Conservation (phyloP, 2,329 filamentous ascomycete genomes). For the Orbilia oligospora region DNA sequence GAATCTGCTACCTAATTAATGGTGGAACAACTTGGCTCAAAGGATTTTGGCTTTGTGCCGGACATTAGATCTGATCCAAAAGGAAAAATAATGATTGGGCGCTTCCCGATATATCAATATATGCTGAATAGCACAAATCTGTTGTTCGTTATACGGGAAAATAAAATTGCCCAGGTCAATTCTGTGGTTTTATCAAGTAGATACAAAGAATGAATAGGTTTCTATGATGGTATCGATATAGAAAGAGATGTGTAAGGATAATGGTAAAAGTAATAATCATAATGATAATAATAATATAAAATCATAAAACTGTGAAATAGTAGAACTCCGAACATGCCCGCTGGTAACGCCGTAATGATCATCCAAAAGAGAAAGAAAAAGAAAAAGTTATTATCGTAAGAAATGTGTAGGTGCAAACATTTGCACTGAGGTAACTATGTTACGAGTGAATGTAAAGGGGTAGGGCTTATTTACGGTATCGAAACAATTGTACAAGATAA, state of each 20-base stretch:
- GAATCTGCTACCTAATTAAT: conserved; percentile 2
- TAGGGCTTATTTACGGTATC: conserved; percentile 31
- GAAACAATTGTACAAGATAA: conserved; percentile 23
- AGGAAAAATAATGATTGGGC: not conserved
- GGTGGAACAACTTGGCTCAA: not conserved
- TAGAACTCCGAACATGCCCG: conserved; percentile 22
- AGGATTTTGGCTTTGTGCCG: conserved; percentile 7
- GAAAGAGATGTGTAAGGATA: not conserved
- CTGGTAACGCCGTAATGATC: conserved; percentile 41
- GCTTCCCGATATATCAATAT: not conserved
- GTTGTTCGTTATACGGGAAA: too few relatives aligned
- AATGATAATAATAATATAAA: not conserved
- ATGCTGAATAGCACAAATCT: too few relatives aligned
- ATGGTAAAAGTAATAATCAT: not conserved
- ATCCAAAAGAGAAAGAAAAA: conserved; percentile 13
- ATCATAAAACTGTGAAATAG: conserved; percentile 15
- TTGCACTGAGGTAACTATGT: conserved; percentile 36
- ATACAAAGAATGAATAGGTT: conserved; percentile 41
- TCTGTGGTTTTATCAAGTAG: conserved; percentile 34
- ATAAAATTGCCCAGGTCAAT: not conserved
- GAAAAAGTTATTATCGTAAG: conserved; percentile 14
- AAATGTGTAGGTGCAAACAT: conserved; percentile 13
- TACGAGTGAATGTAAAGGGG: conserved; percentile 46
- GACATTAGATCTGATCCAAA: not conserved
- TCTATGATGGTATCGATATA: conserved; percentile 53